Conservation (phyloP, 768 basidiomycete genomes). For the Leccinum incarnatum region DNA sequence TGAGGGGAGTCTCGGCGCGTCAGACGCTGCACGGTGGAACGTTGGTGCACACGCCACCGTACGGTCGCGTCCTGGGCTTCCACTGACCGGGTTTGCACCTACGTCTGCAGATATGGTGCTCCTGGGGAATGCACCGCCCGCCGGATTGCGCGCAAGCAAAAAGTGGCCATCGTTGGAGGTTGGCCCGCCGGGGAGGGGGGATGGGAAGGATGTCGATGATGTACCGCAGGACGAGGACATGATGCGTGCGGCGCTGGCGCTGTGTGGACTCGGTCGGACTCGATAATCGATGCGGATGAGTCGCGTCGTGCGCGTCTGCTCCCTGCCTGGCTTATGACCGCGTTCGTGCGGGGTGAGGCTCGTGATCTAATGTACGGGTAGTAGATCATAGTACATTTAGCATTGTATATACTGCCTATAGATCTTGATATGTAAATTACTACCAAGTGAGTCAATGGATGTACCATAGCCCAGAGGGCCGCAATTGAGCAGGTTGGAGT, state of each 20-base stretch:
- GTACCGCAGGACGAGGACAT: slow-evolving; percentile 55
- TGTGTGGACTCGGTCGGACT: slow-evolving; percentile 52
- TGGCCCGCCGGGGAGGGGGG: background rate
- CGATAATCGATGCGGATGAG: slow-evolving; percentile 15
- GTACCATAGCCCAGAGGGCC: background rate
- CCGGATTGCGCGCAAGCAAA: background rate
- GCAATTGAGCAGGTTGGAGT: too few relatives aligned
- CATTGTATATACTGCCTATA: background rate
- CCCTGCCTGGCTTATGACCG: background rate
- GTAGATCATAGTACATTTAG: background rate
- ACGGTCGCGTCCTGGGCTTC: background rate
- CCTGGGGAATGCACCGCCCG: background rate
- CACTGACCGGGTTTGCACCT: background rate
- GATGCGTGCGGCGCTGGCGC: slow-evolving; percentile 66
- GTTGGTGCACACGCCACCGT: background rate
- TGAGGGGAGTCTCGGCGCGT: slow-evolving; percentile 45
- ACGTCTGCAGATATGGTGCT: background rate
- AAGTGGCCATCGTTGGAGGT: background rate
- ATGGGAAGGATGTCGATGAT: slow-evolving; percentile 7
- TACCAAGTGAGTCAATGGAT: background rate
- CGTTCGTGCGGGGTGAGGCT: background rate
- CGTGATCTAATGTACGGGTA: background rate
- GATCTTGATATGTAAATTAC: slow-evolving; percentile 11
- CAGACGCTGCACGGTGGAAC: slow-evolving; percentile 41
- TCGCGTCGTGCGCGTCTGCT: background rate